These are phyloP conservation scores for Rubia balearica DNA, from an alignment of 305 asterid species.

Conservation along the genomic window DNA sequence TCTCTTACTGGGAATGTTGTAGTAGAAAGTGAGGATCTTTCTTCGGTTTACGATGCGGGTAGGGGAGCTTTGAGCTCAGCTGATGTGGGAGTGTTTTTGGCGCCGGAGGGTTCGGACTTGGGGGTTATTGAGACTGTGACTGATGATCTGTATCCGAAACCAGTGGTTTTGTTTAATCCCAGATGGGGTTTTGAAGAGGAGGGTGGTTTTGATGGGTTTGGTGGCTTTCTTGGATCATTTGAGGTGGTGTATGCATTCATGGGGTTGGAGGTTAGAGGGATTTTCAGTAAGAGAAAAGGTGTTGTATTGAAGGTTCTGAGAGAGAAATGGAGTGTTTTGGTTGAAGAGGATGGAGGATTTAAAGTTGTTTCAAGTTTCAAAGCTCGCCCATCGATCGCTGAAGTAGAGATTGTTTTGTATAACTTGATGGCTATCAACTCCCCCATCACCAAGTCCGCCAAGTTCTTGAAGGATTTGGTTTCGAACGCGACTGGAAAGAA, in stretches of 20 bases:
- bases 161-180: constrained; percentile 78
- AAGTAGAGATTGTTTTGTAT: constrained; percentile 70
- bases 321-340: constrained; percentile 70
- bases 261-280: constrained; percentile 87
- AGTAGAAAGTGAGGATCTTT: constrained; percentile 42
- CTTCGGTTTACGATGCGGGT: constrained; percentile 34
- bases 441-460: constrained; percentile 57
- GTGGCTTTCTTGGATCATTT: constrained; percentile 61
- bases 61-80: constrained; percentile 34
- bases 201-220: constrained; percentile 39
- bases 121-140: constrained; percentile 40
- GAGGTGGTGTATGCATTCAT: constrained; percentile 75
- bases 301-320: constrained; percentile 68
- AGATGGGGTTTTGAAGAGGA: constrained; percentile 78
- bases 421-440: constrained; percentile 82
- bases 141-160: constrained; percentile 51
- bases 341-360: constrained; percentile 65
- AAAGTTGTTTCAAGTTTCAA: constrained; percentile 55
- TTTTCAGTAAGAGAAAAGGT: constrained; percentile 70
- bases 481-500: constrained; percentile 39
- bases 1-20: constrained; percentile 33
- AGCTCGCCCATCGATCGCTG: constrained; percentile 46
- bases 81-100: constrained; percentile 56
- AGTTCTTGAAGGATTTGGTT: constrained; percentile 58
- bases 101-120: constrained; percentile 49